phyloP scores from a whole-genome alignment of 768 basidiomycete genomes.

The Collybia nuda region DNA sequence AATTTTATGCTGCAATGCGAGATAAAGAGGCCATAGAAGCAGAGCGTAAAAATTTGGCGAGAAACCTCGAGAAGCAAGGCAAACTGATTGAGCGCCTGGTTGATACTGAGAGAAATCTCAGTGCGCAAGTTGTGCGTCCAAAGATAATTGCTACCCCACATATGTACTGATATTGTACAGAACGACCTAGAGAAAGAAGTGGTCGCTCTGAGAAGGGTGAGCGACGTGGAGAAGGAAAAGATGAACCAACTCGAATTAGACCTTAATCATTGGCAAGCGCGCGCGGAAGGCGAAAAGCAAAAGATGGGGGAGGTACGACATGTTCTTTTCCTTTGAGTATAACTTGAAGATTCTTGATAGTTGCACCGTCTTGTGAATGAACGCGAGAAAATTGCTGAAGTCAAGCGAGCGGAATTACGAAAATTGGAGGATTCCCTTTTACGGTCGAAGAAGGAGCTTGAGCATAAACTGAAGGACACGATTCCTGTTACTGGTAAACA shows the following conservation, averaged over 20 bases:
- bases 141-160: not conserved
- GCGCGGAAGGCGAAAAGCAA: conserved; percentile 37
- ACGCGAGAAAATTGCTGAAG: conserved; percentile 27
- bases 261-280: conserved; percentile 27
- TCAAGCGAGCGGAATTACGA: conserved; percentile 36
- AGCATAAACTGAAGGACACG: conserved; percentile 50
- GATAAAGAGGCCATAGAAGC: conserved; percentile 81
- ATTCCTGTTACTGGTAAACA: conserved; percentile 19
- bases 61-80: conserved; percentile 46
- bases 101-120: conserved; percentile 63
- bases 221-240: conserved; percentile 22
- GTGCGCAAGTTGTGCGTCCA: conserved; percentile 55
- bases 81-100: conserved; percentile 63
- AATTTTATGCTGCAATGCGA: conserved; percentile 88
- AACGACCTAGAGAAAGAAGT: conserved; percentile 45
- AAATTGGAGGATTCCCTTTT: conserved; percentile 48
- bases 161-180: conserved; percentile 20
- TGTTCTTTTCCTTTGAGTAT: not conserved
- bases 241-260: conserved; percentile 29
- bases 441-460: conserved; percentile 48
- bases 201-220: conserved; percentile 25
- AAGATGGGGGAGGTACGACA: conserved; percentile 37
- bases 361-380: conserved; percentile 28
- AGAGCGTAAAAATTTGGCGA: conserved; percentile 65
- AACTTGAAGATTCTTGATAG: conserved; percentile 17